Percentiles rank a stretch among this genome's conserved stretches.
phyloP scores from a whole-genome alignment of 73 alveolate genomes.

The Durusdinium trenchii region DNA sequence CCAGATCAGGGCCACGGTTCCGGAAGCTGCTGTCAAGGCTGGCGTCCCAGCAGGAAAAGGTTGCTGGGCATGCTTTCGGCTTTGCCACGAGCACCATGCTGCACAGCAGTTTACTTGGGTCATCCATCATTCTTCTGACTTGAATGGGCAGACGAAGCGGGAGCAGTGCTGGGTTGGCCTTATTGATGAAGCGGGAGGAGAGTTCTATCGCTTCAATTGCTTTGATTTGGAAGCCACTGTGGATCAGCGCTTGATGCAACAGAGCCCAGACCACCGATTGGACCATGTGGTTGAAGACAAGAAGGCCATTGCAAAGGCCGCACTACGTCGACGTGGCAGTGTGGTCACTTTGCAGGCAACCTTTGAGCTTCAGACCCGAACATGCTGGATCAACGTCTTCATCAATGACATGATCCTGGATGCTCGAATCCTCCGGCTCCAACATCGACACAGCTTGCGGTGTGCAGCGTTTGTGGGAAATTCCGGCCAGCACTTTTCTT shows the following conservation, averaged over 20 bases:
- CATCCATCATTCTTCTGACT: conserved; percentile 55
- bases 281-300: conserved; percentile 78
- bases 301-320: conserved; percentile 91
- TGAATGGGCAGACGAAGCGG: conserved; percentile 85
- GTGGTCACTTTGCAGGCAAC: conserved; percentile 63
- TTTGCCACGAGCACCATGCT: conserved; percentile 78
- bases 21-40: conserved; percentile 74
- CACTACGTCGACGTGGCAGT: conserved; percentile 85
- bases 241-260: conserved; percentile 76
- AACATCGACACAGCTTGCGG: conserved; percentile 68
- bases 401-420: conserved; percentile 87
- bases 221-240: conserved; percentile 79
- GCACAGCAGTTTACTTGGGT: neutral
- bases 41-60: conserved; percentile 40
- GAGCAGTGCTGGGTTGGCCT: conserved; percentile 91
- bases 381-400: conserved; percentile 69
- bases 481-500: conserved; percentile 76
- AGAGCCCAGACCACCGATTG: conserved; percentile 81
- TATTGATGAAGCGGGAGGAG: conserved; percentile 70
- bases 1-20: conserved; percentile 76
- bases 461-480: conserved; percentile 81
- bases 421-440: conserved; percentile 79
- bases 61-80: conserved; percentile 89
- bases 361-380: conserved; percentile 66
- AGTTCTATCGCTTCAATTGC: conserved; percentile 79